These are phyloP conservation scores for Aspergillus brunneoviolaceus DNA, from an alignment of 2,329 filamentous ascomycete genomes.

Conservation along the genomic window DNA sequence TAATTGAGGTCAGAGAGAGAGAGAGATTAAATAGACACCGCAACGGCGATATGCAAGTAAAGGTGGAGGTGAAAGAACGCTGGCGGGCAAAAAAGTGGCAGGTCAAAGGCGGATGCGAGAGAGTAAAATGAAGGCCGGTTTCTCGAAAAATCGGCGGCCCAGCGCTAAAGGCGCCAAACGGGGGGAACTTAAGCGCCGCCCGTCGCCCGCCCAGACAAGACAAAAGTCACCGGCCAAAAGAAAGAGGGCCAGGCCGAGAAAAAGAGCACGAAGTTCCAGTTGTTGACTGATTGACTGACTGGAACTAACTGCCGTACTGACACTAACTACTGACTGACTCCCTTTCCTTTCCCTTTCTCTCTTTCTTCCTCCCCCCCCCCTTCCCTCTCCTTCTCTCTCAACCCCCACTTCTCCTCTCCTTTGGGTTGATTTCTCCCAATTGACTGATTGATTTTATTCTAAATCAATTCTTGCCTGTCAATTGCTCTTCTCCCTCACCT, in stretches of 20 bases:
- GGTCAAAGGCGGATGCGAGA: neutral
- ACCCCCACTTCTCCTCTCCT: neutral
- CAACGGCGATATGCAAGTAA: neutral
- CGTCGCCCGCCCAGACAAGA: conserved; percentile 9
- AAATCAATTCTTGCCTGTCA: conserved; percentile 11
- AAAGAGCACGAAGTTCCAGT: conserved; percentile 6
- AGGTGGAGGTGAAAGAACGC: conserved; percentile 9
- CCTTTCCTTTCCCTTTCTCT: conserved; percentile 13
- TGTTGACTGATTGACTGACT: neutral
- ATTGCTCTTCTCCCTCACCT: conserved; percentile 9
- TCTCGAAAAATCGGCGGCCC: conserved; percentile 32
- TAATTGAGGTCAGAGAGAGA: too few species aligned
- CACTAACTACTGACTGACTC: conserved; percentile 7
- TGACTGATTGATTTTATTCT: too few species aligned
- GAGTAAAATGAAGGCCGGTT: conserved; percentile 6
- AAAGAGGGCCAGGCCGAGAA: conserved; percentile 18
- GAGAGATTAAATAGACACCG: too few species aligned
- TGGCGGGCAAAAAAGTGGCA: conserved; percentile 6
- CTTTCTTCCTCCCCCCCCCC: conserved; percentile 6
- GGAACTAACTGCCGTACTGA: too few species aligned
- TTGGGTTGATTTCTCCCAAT: conserved; percentile 4
- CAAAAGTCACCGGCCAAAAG: neutral
- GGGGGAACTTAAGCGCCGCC: conserved; percentile 19
- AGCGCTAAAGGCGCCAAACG: conserved; percentile 29
- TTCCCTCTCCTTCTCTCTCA: conserved; percentile 2